Evolutionary conservation across 345 rosid genomes (phyloP).

Genomic region (Moricandia moricandioides): DNA sequence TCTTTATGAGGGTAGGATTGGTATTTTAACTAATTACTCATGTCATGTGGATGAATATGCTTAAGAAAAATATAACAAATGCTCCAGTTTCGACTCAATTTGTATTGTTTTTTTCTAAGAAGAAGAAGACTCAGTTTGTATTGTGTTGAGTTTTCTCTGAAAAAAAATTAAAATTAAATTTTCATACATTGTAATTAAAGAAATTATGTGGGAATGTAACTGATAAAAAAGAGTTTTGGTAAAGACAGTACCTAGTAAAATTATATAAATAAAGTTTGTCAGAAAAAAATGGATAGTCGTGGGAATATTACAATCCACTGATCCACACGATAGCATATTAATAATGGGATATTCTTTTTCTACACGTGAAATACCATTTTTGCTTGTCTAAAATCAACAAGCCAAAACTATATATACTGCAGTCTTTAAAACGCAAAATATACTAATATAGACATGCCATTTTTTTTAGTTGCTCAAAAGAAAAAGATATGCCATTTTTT

Average conservation of each 20-base stretch:
- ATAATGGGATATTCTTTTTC: slow-evolving; percentile 26
- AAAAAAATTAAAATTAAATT: background rate
- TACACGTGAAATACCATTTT: background rate
- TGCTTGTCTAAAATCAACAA: background rate
- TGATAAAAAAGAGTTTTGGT: background rate
- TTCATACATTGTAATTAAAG: background rate
- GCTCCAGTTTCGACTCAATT: background rate
- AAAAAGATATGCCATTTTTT: too few species aligned
- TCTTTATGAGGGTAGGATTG: background rate
- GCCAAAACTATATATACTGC: background rate
- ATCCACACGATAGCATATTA: slow-evolving; percentile 11
- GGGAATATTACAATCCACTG: slow-evolving; percentile 19
- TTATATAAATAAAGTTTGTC: background rate
- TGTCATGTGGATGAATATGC: background rate
- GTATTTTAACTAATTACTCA: background rate
- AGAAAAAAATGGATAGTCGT: background rate
- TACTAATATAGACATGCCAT: background rate
- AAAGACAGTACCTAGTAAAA: background rate
- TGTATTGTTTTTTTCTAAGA: too few species aligned
- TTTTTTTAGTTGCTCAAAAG: background rate
- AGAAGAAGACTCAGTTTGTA: too few species aligned
- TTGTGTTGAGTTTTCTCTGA: background rate
- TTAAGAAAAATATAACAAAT: background rate
- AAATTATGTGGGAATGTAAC: background rate
- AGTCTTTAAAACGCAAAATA: background rate